A percentile compares a stretch with the other conserved stretches of the same genome.
phyloP scores from a whole-genome alignment of 2,329 filamentous ascomycete genomes.

The Pseudogymnoascus sp. region DNA sequence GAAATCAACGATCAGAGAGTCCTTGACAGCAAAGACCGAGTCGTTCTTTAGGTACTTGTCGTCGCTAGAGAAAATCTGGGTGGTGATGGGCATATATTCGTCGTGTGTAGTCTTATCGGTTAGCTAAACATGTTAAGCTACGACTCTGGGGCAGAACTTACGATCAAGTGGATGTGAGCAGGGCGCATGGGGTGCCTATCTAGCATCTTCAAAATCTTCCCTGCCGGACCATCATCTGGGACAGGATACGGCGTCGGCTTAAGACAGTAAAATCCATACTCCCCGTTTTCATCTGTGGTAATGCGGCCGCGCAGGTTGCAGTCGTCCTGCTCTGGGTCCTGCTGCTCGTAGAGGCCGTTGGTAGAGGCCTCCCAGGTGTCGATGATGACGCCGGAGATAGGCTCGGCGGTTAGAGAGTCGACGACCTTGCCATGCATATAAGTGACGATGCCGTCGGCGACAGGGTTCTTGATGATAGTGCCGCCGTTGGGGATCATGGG shows the following conservation, averaged over 20 bases:
- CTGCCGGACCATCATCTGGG: conserved; percentile 40
- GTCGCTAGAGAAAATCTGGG: conserved; percentile 67
- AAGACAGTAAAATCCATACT: conserved; percentile 46
- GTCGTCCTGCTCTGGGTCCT: conserved; percentile 54
- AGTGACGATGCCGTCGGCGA: conserved; percentile 41
- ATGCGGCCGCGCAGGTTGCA: conserved; percentile 58
- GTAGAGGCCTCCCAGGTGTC: conserved; percentile 60
- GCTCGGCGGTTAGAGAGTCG: conserved; percentile 47
- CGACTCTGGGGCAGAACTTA: conserved; percentile 1
- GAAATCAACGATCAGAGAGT: conserved; percentile 41
- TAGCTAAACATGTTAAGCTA: neutral
- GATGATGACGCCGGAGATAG: conserved; percentile 49
- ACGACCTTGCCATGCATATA: conserved; percentile 53
- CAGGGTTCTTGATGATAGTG: conserved; percentile 44
- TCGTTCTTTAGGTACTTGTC: conserved; percentile 53
- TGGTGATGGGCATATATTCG: conserved; percentile 62
- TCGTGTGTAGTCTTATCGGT: conserved; percentile 40
- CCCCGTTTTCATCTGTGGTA: conserved; percentile 48
- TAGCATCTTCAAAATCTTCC: conserved; percentile 49
- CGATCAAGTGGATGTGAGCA: conserved; percentile 56
- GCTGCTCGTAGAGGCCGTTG: conserved; percentile 52
- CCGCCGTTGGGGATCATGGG: conserved; percentile 45
- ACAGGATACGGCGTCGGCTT: conserved; percentile 36
- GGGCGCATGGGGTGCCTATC: conserved; percentile 56
- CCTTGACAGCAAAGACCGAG: conserved; percentile 48